Evolutionary conservation across 768 basidiomycete genomes (phyloP).

Genomic region (Serendipita sp.): DNA sequence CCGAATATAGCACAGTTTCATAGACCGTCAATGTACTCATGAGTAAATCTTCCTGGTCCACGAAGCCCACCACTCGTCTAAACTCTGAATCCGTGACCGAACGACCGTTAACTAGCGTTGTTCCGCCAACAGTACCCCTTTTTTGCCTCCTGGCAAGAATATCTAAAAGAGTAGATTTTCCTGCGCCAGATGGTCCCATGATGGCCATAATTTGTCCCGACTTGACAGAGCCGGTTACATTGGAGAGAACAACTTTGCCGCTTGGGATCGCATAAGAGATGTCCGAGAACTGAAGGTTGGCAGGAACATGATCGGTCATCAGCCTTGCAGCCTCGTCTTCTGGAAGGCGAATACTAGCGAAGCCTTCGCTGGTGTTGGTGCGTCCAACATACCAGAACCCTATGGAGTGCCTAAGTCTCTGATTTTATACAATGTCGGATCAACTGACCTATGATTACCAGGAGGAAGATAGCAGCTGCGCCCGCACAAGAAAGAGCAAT

Average conservation of each 20-base stretch:
- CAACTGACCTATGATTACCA: conserved; percentile 40
- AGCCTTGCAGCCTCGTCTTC: conserved; percentile 67
- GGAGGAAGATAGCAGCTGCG: conserved; percentile 56
- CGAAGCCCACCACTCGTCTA: conserved; percentile 79
- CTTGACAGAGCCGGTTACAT: conserved; percentile 65
- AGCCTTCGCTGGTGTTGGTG: conserved; percentile 43
- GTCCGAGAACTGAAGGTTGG: conserved; percentile 77
- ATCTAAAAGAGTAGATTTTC: conserved; percentile 92
- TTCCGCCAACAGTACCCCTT: conserved; percentile 56
- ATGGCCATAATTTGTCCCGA: conserved; percentile 79
- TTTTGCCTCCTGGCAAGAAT: conserved; percentile 86
- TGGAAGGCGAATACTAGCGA: conserved; percentile 58
- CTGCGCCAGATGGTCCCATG: conserved; percentile 93
- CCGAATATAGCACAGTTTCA: conserved; percentile 91
- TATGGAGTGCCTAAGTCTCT: conserved; percentile 14
- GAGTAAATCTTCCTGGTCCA: conserved; percentile 95
- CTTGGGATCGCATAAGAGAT: conserved; percentile 58
- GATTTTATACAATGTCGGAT: neutral
- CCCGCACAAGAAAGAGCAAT: conserved; percentile 71
- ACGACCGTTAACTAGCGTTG: conserved; percentile 73
- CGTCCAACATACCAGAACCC: conserved; percentile 89
- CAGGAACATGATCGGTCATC: conserved; percentile 89
- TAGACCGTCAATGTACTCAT: conserved; percentile 97
- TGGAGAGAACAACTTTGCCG: conserved; percentile 52
- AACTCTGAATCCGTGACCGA: conserved; percentile 57